These are phyloP conservation scores for Endotrypanum monterogeii DNA, from an alignment of 208 protist species.

Conservation along the genomic window DNA sequence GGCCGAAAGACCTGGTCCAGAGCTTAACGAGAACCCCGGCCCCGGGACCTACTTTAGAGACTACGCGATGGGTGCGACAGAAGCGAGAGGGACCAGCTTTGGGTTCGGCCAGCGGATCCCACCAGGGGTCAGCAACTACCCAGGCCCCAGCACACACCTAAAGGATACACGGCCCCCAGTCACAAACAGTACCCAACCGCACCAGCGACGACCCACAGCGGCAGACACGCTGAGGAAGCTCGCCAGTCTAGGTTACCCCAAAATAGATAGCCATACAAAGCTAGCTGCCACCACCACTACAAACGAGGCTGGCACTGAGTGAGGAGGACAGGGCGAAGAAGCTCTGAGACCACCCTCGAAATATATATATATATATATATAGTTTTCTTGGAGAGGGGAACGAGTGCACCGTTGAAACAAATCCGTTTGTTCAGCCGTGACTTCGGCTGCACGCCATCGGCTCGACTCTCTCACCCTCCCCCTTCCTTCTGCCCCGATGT, in stretches of 20 bases:
- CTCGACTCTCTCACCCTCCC: too few species aligned
- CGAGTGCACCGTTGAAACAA: too few species aligned
- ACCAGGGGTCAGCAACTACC: background rate
- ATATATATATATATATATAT: background rate
- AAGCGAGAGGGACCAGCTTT: conserved; percentile 1
- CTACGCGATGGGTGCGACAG: background rate
- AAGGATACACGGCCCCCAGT: background rate
- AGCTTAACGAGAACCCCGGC: conserved; percentile 23
- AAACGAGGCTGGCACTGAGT: background rate
- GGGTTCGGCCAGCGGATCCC: conserved; percentile 2
- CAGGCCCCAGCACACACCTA: conserved; percentile 30
- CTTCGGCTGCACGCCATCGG: too few species aligned
- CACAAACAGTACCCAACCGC: background rate
- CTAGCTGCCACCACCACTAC: background rate
- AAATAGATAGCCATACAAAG: conserved; percentile 1
- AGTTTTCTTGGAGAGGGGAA: too few species aligned
- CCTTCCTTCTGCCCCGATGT: too few species aligned
- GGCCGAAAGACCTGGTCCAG: conserved; percentile 14
- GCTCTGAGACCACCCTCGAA: background rate
- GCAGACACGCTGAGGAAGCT: conserved; percentile 34
- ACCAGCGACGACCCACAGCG: conserved; percentile 12
- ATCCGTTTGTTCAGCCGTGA: too few species aligned
- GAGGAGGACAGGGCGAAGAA: background rate
- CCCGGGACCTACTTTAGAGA: conserved; percentile 31
- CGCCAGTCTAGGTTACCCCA: conserved; percentile 35